phyloP scores from a whole-genome alignment of 306 rosid species.

The Ochetophila trinervis region DNA sequence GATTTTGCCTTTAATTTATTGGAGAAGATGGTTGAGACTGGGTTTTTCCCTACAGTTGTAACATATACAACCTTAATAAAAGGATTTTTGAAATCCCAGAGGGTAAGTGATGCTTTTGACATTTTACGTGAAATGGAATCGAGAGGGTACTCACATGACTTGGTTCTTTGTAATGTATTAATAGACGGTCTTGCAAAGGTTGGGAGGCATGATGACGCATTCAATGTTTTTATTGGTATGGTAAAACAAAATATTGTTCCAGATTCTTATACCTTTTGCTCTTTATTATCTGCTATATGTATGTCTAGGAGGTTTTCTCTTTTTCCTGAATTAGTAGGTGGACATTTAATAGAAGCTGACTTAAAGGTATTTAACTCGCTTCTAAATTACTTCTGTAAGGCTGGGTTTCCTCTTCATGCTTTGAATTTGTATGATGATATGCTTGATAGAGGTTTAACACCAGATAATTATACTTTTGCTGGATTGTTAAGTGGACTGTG shows the following conservation, averaged over 20 bases:
- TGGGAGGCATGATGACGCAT: constrained; percentile 48
- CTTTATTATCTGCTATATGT: constrained; percentile 37
- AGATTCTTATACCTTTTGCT: constrained; percentile 46
- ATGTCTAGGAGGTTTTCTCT: constrained; percentile 40
- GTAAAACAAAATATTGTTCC: constrained; percentile 34
- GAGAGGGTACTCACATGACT: constrained; percentile 40
- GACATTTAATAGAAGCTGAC: constrained; percentile 41
- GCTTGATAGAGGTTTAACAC: constrained; percentile 46
- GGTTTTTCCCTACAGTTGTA: constrained; percentile 43
- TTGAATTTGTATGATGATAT: constrained; percentile 38
- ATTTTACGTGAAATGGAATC: constrained; percentile 39
- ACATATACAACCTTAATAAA: constrained; percentile 59
- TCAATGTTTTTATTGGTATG: constrained; percentile 35
- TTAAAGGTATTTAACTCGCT: constrained; percentile 55
- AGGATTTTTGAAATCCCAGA: constrained; percentile 45
- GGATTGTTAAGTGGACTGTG: constrained; percentile 58
- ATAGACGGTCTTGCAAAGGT: constrained; percentile 53
- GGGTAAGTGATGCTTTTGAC: constrained; percentile 38
- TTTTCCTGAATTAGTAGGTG: constrained; percentile 35
- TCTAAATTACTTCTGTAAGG: constrained; percentile 42
- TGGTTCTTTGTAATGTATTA: constrained; percentile 52
- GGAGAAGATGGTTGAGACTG: constrained; percentile 40
- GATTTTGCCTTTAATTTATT: constrained; percentile 38
- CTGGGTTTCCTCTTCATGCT: constrained; percentile 42
- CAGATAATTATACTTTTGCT: constrained; percentile 58